Evolutionary conservation across 495 filamentous ascomycete species (phyloP), one percentile per base, ranked within the genome.

Genomic region (Copromyces sp.): DNA sequence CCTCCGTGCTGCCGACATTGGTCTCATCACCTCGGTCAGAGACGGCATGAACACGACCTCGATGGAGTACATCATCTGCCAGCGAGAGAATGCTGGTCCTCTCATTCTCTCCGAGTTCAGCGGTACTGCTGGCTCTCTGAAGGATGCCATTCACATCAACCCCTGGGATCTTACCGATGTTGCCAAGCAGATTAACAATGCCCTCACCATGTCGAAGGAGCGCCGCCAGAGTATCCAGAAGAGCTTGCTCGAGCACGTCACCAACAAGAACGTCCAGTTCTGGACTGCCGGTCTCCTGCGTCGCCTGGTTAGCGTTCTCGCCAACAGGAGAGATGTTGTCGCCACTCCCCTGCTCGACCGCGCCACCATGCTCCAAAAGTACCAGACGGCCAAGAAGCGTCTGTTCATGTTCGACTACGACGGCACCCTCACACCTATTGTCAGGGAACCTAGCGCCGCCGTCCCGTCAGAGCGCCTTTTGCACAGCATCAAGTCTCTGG

Each of bases 351-450:
- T 90, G 1, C 88, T 98, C 20, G 93, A 98, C 81, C 88, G 88
- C 29, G 83, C 88, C 17, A 83, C 87, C 75, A 79, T 97, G 71
- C 81, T 95, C 47, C 86, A 84, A 69, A 89, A 89, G 73, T 97
- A 96, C 78, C 87, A 89, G 73, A 84, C 87, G 65, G 88, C 93
- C 20, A 81, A 81, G 53, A 90, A 90, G 81, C 89, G 95, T 39
- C 83, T 99, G 3, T 96, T 98, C 81, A 94, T 99, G 91, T 97
- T 98, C 76, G 95, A 99, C 84, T 99, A 98, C 78, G 95, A 99
- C 80, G 95, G 95, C 68, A 99, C 95, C 0, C 88, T 99, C n/a
- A 97, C 96, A 0, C 93, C 94, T 2, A 98, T 99, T 75, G 94
- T 98, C 37, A 89, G 90, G 71, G 93, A 98, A 74, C 96, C 95